phyloP scores from a whole-genome alignment of 2,329 filamentous ascomycete species.

The Beauveria bassiana region DNA sequence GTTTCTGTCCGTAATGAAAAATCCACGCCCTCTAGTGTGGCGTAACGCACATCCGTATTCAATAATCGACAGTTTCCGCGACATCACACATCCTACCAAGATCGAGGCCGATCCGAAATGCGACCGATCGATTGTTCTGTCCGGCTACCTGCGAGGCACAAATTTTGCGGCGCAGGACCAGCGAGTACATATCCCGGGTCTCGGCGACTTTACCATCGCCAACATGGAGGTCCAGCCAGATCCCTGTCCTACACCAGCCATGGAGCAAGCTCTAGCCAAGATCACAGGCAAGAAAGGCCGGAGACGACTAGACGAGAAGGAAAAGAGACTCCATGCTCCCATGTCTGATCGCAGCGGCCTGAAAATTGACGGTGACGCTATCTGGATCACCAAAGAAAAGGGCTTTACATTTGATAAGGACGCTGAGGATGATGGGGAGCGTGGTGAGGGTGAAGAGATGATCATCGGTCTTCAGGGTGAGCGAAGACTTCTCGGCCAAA shows the following conservation, averaged over 20 bases:
- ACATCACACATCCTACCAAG: constrained; percentile 86
- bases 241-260: constrained; percentile 87
- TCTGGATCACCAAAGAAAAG: constrained; percentile 72
- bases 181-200: constrained; percentile 82
- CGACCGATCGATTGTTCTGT: constrained; percentile 83
- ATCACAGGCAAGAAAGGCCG: constrained; percentile 73
- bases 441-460: constrained; percentile 91
- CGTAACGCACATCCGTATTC: constrained; percentile 93
- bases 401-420: constrained; percentile 68
- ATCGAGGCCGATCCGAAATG: constrained; percentile 85
- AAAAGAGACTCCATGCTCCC: constrained; percentile 90
- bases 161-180: constrained; percentile 85
- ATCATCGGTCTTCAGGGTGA: constrained; percentile 84
- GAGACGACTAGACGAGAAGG: constrained; percentile 84
- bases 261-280: constrained; percentile 82
- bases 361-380: constrained; percentile 92
- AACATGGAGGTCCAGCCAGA: constrained; percentile 84
- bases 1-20: constrained; percentile 98
- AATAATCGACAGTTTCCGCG: constrained; percentile 87
- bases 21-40: constrained; percentile 92
- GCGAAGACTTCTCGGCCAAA: constrained; percentile 72
- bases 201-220: constrained; percentile 80
- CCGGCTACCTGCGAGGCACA: constrained; percentile 88
- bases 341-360: constrained; percentile 98
- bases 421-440: constrained; percentile 55